A percentile compares a stretch with the other conserved stretches of the same genome.
Evolutionary conservation across 2,329 filamentous ascomycete species (phyloP).

Genomic region (Claviceps cyperi): DNA sequence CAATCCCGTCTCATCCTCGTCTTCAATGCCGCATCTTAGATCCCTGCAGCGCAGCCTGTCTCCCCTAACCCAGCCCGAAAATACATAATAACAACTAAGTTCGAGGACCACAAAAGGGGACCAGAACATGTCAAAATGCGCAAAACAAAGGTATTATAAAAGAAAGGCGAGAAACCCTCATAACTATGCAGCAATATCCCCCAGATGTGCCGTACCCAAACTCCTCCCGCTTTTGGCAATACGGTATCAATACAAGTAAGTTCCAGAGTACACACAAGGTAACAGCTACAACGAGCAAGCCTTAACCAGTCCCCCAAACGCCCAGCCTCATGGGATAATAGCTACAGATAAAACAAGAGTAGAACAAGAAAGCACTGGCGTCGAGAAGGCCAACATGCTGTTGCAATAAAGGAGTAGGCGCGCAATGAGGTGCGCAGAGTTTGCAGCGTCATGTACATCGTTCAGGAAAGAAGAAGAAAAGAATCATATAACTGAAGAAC

Average conservation of each 20-base stretch:
- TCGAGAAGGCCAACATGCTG: not conserved
- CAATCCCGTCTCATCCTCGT: too few relatives aligned
- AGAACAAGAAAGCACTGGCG: not conserved
- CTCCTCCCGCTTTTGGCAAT: slow-evolving; percentile 2
- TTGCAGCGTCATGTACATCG: slow-evolving; percentile 7
- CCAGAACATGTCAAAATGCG: not conserved
- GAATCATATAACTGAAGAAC: not conserved
- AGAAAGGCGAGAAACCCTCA: not conserved
- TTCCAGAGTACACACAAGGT: slow-evolving; percentile 3
- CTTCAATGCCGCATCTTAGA: too few relatives aligned
- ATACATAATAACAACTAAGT: not conserved
- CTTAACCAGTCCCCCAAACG: slow-evolving; percentile 10
- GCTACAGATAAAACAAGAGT: not conserved
- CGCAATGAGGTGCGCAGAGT: too few relatives aligned
- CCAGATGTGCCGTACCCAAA: slow-evolving; percentile 4
- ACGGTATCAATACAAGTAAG: slow-evolving; percentile 1
- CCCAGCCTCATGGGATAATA: slow-evolving; percentile 7
- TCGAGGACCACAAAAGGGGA: too few relatives aligned
- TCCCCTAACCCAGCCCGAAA: not conserved
- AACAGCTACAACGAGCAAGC: too few relatives aligned
- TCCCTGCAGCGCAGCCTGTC: too few relatives aligned
- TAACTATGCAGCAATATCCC: slow-evolving; percentile 2
- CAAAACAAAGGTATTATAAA: not conserved
- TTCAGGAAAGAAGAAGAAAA: slow-evolving; percentile 3
- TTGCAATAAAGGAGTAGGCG: not conserved